Conservation (phyloP, 768 basidiomycete genomes). For the Amanita molliuscula region DNA sequence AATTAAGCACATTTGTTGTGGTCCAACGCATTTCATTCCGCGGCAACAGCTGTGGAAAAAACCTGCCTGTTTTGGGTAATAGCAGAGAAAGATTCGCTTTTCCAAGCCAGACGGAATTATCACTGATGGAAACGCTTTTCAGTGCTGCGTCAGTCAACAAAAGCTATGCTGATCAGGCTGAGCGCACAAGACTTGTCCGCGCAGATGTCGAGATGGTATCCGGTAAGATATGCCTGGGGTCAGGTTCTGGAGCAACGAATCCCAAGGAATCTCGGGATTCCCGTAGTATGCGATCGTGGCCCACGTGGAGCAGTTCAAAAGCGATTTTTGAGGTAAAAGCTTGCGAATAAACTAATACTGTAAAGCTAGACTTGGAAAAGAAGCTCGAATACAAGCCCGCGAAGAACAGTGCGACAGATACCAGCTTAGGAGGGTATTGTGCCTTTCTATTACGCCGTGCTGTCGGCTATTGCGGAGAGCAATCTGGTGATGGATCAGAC, state of each 20-base stretch:
- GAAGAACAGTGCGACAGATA: neutral
- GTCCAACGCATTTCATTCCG: neutral
- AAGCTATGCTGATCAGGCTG: neutral
- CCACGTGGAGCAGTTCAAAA: constrained; percentile 7
- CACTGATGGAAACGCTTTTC: neutral
- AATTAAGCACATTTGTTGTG: neutral
- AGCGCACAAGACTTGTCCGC: neutral
- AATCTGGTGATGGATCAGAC: constrained; percentile 24
- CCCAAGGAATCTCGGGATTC: constrained; percentile 19
- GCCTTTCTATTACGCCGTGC: constrained; percentile 19
- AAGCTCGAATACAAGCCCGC: neutral
- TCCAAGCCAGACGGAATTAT: neutral
- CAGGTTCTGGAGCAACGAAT: constrained; percentile 8
- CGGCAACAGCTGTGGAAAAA: neutral
- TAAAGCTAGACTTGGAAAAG: neutral
- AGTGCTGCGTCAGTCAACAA: neutral
- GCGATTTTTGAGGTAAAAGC: constrained; percentile 3
- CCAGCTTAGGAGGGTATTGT: neutral
- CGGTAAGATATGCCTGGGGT: neutral
- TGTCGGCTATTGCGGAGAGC: constrained; percentile 13
- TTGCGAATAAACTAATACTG: neutral
- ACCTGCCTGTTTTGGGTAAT: neutral
- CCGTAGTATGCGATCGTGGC: constrained; percentile 11
- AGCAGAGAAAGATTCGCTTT: neutral
- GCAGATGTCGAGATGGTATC: constrained; percentile 1